phyloP scores from a whole-genome alignment of 805 yeast species.

The Spathaspora gorwiae region DNA sequence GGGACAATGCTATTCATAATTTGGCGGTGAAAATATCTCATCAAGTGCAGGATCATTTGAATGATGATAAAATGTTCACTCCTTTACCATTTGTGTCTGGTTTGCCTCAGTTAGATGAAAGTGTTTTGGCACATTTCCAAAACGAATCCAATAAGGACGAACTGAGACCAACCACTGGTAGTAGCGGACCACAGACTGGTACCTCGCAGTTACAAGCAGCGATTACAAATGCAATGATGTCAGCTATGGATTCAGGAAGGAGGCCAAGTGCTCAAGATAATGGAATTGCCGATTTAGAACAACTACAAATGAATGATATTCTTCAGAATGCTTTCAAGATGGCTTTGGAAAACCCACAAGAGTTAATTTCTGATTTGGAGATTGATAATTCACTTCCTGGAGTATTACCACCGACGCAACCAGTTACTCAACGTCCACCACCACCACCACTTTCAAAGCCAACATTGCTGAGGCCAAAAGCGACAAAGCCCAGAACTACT shows the following conservation, averaged over 20 bases:
- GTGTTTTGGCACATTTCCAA: slow-evolving; percentile 32
- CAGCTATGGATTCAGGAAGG: slow-evolving; percentile 25
- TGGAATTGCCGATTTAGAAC: slow-evolving; percentile 48
- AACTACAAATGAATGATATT: slow-evolving; percentile 57
- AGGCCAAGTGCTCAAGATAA: slow-evolving; percentile 4
- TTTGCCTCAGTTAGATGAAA: slow-evolving; percentile 33
- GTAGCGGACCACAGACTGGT: background rate
- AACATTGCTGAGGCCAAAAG: background rate
- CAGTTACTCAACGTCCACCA: background rate
- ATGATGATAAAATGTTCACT: slow-evolving; percentile 12
- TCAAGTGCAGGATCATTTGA: slow-evolving; percentile 25
- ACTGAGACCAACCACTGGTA: background rate
- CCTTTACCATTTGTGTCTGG: slow-evolving; percentile 7
- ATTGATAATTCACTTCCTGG: slow-evolving; percentile 15
- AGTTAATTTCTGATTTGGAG: slow-evolving; percentile 36
- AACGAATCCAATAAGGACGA: slow-evolving; percentile 27
- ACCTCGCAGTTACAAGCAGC: slow-evolving; percentile 40
- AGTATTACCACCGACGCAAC: background rate
- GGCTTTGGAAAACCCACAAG: slow-evolving; percentile 64
- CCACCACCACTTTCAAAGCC: background rate
- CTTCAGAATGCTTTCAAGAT: slow-evolving; percentile 72
- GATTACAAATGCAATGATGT: slow-evolving; percentile 51
- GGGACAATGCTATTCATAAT: slow-evolving; percentile 22
- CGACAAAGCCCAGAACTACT: background rate
- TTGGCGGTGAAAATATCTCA: slow-evolving; percentile 27